Conservation (phyloP, 2,329 filamentous ascomycete species). For the Ceratocystis ficicola region DNA sequence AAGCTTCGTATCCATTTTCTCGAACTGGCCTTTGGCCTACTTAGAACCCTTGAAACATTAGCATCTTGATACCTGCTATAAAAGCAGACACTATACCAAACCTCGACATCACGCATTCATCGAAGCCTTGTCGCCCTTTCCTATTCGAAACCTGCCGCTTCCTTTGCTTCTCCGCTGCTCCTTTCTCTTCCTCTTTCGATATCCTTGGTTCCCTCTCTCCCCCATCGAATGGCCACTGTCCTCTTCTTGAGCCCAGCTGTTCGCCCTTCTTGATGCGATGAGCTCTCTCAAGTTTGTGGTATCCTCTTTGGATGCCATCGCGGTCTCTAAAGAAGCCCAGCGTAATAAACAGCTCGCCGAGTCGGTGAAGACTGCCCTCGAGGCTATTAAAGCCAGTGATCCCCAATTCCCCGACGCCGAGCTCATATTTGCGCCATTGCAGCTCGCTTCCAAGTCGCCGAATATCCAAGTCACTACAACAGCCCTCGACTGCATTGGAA, state of each 20-base stretch:
- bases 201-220: background rate
- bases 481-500: conserved; percentile 93
- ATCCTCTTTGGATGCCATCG: conserved; percentile 83
- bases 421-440: conserved; percentile 78
- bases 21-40: background rate
- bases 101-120: background rate
- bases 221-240: conserved; percentile 10
- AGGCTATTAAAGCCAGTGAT: conserved; percentile 75
- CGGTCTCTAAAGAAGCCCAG: conserved; percentile 78
- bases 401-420: conserved; percentile 76
- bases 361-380: conserved; percentile 66
- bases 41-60: background rate
- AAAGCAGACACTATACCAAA: background rate
- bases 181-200: background rate
- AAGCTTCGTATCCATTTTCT: conserved; percentile 7
- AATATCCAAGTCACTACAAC: conserved; percentile 79
- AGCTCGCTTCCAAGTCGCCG: conserved; percentile 75
- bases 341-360: conserved; percentile 76
- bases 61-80: background rate
- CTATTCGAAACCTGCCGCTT: too few species aligned
- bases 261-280: conserved; percentile 34
- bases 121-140: background rate
- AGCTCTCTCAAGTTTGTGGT: conserved; percentile 95
- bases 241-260: background rate
- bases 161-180: background rate